phyloP scores from a whole-genome alignment of 78 protist species.

The Cavenderia fasciculata region DNA sequence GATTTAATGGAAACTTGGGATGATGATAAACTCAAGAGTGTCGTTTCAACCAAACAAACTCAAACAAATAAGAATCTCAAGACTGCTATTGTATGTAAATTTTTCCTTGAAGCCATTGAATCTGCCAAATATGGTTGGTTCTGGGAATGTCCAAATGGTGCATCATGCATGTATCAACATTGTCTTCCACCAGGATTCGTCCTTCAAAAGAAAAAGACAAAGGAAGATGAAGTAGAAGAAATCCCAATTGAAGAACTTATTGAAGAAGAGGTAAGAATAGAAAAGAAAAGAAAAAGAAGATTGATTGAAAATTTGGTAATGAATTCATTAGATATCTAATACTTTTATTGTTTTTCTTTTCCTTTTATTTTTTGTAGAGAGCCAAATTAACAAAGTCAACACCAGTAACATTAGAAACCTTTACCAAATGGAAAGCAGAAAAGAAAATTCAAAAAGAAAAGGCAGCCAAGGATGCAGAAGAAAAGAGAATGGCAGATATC shows the following conservation, averaged over 20 bases:
- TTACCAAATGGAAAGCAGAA: conserved; percentile 86
- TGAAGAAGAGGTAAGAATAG: conserved; percentile 72
- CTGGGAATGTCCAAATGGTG: conserved; percentile 94
- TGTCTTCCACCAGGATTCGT: conserved; percentile 92
- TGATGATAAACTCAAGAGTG: conserved; percentile 79
- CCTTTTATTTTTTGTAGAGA: background rate
- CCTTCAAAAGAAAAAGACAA: conserved; percentile 74
- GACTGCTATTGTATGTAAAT: conserved; percentile 87
- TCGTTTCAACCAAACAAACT: conserved; percentile 76
- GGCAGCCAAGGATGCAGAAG: conserved; percentile 58
- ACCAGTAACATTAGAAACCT: conserved; percentile 87
- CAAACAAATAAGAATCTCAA: conserved; percentile 20
- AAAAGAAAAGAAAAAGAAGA: background rate
- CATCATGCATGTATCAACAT: conserved; percentile 86
- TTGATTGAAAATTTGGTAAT: background rate
- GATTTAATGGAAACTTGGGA: conserved; percentile 89
- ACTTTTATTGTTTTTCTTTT: background rate
- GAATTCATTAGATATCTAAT: background rate
- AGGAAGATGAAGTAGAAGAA: conserved; percentile 72
- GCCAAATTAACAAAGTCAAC: conserved; percentile 67
- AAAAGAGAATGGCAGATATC: conserved; percentile 76
- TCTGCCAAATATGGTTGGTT: conserved; percentile 89
- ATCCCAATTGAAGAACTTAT: conserved; percentile 84
- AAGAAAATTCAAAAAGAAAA: conserved; percentile 44
- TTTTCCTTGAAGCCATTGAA: conserved; percentile 92